phyloP scores from a whole-genome alignment of 1,284 basidiomycete genomes.

The Rhodotorula sp. region DNA sequence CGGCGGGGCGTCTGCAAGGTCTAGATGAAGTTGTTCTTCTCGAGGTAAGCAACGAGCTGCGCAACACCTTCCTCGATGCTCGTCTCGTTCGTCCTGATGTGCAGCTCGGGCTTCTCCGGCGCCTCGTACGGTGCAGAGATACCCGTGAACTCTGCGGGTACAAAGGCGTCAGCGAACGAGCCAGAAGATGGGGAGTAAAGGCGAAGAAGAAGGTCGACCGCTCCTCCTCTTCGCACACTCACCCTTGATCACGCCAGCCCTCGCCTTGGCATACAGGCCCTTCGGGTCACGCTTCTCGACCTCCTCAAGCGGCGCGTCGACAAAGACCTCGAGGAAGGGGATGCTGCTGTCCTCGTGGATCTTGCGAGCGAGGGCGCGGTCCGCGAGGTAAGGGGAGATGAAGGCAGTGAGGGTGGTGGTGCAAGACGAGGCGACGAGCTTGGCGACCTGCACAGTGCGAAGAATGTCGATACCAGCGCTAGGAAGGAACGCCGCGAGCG shows the following conservation, averaged over 20 bases:
- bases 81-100: slow-evolving; percentile 82
- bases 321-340: slow-evolving; percentile 89
- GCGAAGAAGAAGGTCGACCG: neutral
- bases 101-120: slow-evolving; percentile 81
- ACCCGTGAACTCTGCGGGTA: slow-evolving; percentile 82
- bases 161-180: neutral
- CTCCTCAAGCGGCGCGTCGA: slow-evolving; percentile 85
- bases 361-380: slow-evolving; percentile 78
- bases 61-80: slow-evolving; percentile 77
- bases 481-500: neutral
- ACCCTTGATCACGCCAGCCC: slow-evolving; percentile 96
- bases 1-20: neutral
- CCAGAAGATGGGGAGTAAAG: neutral
- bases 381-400: slow-evolving; percentile 90
- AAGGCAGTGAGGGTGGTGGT: slow-evolving; percentile 90
- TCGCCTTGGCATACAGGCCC: slow-evolving; percentile 95
- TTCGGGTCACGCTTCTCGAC: slow-evolving; percentile 95
- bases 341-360: slow-evolving; percentile 70
- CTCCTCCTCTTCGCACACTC: slow-evolving; percentile 31
- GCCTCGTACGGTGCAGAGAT: slow-evolving; percentile 96
- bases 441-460: slow-evolving; percentile 67
- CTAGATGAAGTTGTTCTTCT: slow-evolving; percentile 49
- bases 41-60: slow-evolving; percentile 79
- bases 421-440: slow-evolving; percentile 85
- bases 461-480: neutral